Base-by-base conservation (phyloP, 192 early-diverging fungal species). In the Mortierella claussenii region DNA sequence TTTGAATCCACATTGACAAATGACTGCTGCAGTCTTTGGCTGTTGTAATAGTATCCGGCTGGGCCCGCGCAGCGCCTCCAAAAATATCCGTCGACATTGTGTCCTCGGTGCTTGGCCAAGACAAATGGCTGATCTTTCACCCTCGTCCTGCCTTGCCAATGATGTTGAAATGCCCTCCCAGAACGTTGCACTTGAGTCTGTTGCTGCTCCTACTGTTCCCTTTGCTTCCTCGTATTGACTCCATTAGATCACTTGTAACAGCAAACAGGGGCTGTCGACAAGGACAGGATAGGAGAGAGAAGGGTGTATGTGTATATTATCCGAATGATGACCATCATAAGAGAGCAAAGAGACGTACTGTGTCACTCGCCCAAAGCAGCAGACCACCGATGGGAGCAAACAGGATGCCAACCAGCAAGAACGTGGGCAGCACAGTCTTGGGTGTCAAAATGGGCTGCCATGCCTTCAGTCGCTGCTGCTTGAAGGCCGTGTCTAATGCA, bases 401-500 rank as follows among this genome's bases (percentile, higher is more conserved):
- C 33, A 98, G 82, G 28, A 96, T 89, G 8, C 98, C 98, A 32
- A 98, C 88, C 30, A 94, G 80, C 69, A 99, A 97, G 59, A 98
- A 94, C 31, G 95, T 94, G 12, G 98, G 98, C 21, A 99, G 79
- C 7, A 99, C 98, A 27, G 94, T 96, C 81, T 97, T 98, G 50
- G 98, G 98, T 12, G 97, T 99, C 23, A 99, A 88, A 46, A 99
- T 89, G 0, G 98, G 98, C 82, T 99, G 98, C 98, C 98, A 99
- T 18, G 96, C 94, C 82, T 95, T 96, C 80, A 99, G 91, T 15
- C 98, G 93, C 69, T 99, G 98, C 82, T 99, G 98, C 85, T 98
- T 98, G 78, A 99, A 98, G 30, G 97, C 97, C 32, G 96, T 98
- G 85, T 99, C 90, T 91, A 78, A 6, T 24, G 10, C n/a, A 49